phyloP scores from a whole-genome alignment of 768 basidiomycete species.

The Tulasnella sp. region DNA sequence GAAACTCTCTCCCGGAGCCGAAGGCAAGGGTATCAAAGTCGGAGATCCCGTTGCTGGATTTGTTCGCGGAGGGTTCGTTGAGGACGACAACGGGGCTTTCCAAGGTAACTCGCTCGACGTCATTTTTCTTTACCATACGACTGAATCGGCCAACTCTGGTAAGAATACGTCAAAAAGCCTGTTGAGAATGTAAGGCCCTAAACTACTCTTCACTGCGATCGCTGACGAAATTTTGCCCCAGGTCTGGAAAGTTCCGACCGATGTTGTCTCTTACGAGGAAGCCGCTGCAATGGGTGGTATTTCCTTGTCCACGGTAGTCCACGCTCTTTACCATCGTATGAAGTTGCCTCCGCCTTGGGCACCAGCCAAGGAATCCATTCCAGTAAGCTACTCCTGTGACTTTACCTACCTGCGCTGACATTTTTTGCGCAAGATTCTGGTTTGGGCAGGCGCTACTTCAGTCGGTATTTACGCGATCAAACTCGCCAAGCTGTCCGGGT shows the following conservation, averaged over 20 bases:
- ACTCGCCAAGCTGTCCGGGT: conserved; percentile 45
- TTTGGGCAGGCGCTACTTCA: conserved; percentile 31
- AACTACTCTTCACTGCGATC: neutral
- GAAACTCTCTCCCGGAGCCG: conserved; percentile 32
- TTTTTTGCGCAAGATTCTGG: conserved; percentile 25
- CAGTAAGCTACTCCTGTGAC: conserved; percentile 16
- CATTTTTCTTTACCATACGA: neutral
- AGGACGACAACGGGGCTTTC: conserved; percentile 32
- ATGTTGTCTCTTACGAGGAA: conserved; percentile 31
- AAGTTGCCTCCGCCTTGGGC: conserved; percentile 30
- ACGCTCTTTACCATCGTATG: conserved; percentile 31
- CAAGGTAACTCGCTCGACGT: conserved; percentile 27
- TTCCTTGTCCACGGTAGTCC: conserved; percentile 32
- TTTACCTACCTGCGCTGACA: neutral
- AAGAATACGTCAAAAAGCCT: conserved; percentile 32
- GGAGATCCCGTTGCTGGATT: conserved; percentile 34
- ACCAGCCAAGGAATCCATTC: conserved; percentile 23
- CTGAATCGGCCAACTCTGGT: neutral
- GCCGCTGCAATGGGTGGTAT: conserved; percentile 33
- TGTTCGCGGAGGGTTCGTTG: conserved; percentile 30
- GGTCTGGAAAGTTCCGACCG: conserved; percentile 32
- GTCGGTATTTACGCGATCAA: conserved; percentile 44
- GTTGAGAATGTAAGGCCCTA: conserved; percentile 28
- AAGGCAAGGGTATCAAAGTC: conserved; percentile 31
- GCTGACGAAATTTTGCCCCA: neutral